Evolutionary conservation across 2,329 filamentous ascomycete species (phyloP).

Genomic region (Iodosphaeria phyllophila): DNA sequence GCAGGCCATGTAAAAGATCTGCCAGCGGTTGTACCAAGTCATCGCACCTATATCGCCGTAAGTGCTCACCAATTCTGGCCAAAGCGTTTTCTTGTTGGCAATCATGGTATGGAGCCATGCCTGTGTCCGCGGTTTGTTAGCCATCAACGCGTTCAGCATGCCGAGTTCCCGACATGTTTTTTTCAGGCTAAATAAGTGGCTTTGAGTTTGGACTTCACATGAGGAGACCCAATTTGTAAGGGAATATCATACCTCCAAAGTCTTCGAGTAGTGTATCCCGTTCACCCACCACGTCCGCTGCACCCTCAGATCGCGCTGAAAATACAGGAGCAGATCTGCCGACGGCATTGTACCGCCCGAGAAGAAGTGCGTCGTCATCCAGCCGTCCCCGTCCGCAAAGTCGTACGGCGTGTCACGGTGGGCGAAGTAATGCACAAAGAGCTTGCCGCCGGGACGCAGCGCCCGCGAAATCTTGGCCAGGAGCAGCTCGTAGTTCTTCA

Average conservation of each 20-base stretch:
- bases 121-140: constrained; percentile 12
- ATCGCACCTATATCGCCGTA: constrained; percentile 40
- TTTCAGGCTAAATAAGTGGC: too few species aligned
- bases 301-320: constrained; percentile 41
- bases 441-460: constrained; percentile 42
- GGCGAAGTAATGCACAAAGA: constrained; percentile 51
- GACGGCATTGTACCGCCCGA: constrained; percentile 56
- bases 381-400: constrained; percentile 48
- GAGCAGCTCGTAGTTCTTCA: constrained; percentile 56
- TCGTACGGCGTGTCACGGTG: constrained; percentile 49
- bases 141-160: too few species aligned
- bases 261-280: constrained; percentile 48
- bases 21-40: constrained; percentile 53
- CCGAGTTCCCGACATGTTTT: too few species aligned
- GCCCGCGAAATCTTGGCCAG: constrained; percentile 42
- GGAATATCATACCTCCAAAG: constrained; percentile 35
- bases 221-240: too few species aligned
- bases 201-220: too few species aligned
- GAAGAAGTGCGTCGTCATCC: constrained; percentile 61
- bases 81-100: constrained; percentile 37
- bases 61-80: constrained; percentile 44
- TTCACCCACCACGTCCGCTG: constrained; percentile 54
- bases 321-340: constrained; percentile 46
- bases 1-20: constrained; percentile 55
- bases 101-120: constrained; percentile 46